A percentile compares a stretch with the other conserved stretches of the same genome.
phyloP scores from a whole-genome alignment of 371 early-diverging fungal species.

The Massospora cicadina region DNA sequence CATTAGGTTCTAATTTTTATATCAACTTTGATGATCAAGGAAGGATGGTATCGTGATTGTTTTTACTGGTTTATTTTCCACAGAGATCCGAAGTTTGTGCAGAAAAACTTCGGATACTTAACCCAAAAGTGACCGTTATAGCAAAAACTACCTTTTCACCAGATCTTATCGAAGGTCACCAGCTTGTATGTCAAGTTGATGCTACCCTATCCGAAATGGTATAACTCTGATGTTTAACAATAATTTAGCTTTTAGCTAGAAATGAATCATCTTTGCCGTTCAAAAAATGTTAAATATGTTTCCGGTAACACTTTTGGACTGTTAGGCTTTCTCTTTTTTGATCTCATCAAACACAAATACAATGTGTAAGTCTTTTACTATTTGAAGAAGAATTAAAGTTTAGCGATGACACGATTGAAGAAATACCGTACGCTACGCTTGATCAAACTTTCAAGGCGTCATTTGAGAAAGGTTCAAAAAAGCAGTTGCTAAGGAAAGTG shows the following conservation, averaged over 20 bases:
- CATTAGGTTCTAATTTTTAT: slow-evolving; percentile 70
- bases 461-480: not conserved
- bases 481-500: not conserved
- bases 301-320: slow-evolving; percentile 50
- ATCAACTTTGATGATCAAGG: slow-evolving; percentile 36
- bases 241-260: not conserved
- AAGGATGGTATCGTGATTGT: slow-evolving; percentile 28
- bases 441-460: not conserved
- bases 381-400: not conserved
- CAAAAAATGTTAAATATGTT: slow-evolving; percentile 33
- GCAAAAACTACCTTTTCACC: slow-evolving; percentile 28
- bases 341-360: slow-evolving; percentile 49
- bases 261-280: slow-evolving; percentile 2
- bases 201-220: slow-evolving; percentile 19
- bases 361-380: slow-evolving; percentile 26
- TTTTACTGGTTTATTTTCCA: not conserved
- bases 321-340: slow-evolving; percentile 68
- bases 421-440: not conserved
- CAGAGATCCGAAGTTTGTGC: slow-evolving; percentile 48
- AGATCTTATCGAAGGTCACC: slow-evolving; percentile 33
- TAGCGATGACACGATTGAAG: not conserved
- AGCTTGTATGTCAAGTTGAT: slow-evolving; percentile 44
- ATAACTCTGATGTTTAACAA: slow-evolving; percentile 5
- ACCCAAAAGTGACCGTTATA: slow-evolving; percentile 49
- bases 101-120: slow-evolving; percentile 34